Base-by-base conservation (phyloP, 2,329 filamentous ascomycete species). In the Hymenoscyphus linearis region DNA sequence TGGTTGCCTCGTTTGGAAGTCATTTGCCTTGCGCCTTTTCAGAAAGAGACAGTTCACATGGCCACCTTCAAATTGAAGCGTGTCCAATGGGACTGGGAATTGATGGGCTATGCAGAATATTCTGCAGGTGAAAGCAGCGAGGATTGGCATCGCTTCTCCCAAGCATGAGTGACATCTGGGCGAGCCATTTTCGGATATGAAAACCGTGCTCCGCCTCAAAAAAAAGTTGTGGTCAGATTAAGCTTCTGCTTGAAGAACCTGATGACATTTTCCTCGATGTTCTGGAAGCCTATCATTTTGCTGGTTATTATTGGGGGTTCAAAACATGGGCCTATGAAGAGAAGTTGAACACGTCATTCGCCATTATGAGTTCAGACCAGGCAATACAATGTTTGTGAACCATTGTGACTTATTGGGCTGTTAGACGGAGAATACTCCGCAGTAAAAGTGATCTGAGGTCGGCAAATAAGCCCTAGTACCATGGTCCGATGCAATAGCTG, bases 1-100 rank as follows among this genome's bases (percentile, higher is more conserved):
- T 62, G 62, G 62, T 68, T 65, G 66, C 67, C 67, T 68, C 63
- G 65, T 68, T 65, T 60, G 60, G 25, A 44, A 55, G 53, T 26
- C 50, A 60, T 53, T 63, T 60, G 60, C 60, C 60, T 65, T 61
- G 59, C 58, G 59, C 57, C 44, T 57, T 58, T 59, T 36, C 60
- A 65, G 61, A 36, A 37, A 60, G 57, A 55, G 58, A 44, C 52
- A 62, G 54, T 37, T 14, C 47, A 52, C 26, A 60, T 63, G 62
- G 52, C 60, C 40, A 57, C 54, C 47, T 52, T 34, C 25, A 57
- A 18, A 52, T 53, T 44, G 47, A 55, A 34, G 44, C 31, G 52
- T 47, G 37, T 27, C 62, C 59, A 63, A 64, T 61, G 50, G 47
- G 27, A 53, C 34, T 27, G 54, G 54, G 52, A 44, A 40, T 53